phyloP scores from a whole-genome alignment of 2,329 filamentous ascomycete genomes.

The Pestalotiopsis sp. region DNA sequence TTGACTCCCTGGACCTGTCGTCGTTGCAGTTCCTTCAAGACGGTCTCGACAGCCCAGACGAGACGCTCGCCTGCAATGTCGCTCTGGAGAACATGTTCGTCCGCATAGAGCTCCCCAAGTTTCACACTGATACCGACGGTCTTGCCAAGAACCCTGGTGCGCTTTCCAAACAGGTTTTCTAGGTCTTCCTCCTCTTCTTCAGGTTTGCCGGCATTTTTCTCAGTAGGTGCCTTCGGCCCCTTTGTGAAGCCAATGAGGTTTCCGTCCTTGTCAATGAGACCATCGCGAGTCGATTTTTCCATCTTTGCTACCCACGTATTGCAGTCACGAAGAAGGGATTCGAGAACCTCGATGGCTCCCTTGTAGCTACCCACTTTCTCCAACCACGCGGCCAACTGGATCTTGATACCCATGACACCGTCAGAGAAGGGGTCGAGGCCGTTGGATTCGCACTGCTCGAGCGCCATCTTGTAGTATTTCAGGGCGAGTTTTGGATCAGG shows the following conservation, averaged over 20 bases:
- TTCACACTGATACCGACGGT: constrained; percentile 79
- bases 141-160: constrained; percentile 73
- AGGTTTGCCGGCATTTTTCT: constrained; percentile 18
- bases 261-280: constrained; percentile 45
- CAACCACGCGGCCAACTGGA: constrained; percentile 78
- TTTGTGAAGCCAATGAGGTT: constrained; percentile 27
- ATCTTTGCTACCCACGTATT: constrained; percentile 60
- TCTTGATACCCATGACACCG: constrained; percentile 86
- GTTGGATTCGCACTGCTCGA: constrained; percentile 72
- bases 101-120: constrained; percentile 80
- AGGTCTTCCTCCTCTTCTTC: constrained; percentile 28
- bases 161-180: constrained; percentile 58
- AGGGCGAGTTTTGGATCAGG: constrained; percentile 77
- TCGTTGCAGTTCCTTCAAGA: constrained; percentile 73
- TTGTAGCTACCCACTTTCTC: constrained; percentile 75
- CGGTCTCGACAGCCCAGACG: constrained; percentile 80
- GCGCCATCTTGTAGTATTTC: constrained; percentile 80
- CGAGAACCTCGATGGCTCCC: constrained; percentile 75
- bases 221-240: constrained; percentile 7
- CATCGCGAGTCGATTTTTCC: constrained; percentile 52
- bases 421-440: constrained; percentile 88
- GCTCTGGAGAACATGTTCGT: constrained; percentile 73
- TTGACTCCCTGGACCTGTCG: constrained; percentile 70
- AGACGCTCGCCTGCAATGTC: constrained; percentile 77
- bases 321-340: constrained; percentile 75